Evolutionary conservation across 2,329 filamentous ascomycete genomes (phyloP), one percentile per base, ranked within the genome.

Genomic region (Neofusicoccum parvum): DNA sequence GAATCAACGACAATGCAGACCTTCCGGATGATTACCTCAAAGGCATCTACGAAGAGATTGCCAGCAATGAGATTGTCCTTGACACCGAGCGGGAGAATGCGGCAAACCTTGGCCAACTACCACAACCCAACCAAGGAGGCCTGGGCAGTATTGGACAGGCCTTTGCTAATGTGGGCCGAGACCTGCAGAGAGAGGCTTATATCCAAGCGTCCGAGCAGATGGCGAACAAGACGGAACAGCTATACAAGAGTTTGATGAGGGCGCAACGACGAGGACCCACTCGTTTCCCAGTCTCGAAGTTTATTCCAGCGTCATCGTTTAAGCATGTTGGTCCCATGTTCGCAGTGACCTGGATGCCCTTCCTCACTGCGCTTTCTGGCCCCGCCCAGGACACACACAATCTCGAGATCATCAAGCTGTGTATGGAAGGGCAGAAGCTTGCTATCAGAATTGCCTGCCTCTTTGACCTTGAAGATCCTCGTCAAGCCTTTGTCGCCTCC

Each of bases 301-400:
- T 95, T 78, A 96, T 99, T 64, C 91, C 92, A 1, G 95, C 95
- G 3, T 95, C 92, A 1, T 98, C 94, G 0, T 94, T 92, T 76
- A 94, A 92, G 72, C 95, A 99, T 76, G 91, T 97, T 58, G 95
- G 95, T 0, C 93, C 95, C 0, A 99, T 99, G 95, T 98, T 99
- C 74, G 94, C 97, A 72, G 93, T 97, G 27, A 96, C 93, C 0
- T 99, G 95, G 95, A 99, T 98, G 94, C 97, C 94, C 10, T 96
- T 97, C 78, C 90, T 99, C 73, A 98, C 94, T 5, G 94, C 94
- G 0, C 85, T 99, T 32, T 97, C 94, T 1, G 94, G 92, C 59
- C 92, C 96, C 70, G 94, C 95, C 76, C 95, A 98, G 72, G 94
- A 97, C 74, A 91, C 92, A 0, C 92, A 96, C 70, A 97, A 97